Conservation (phyloP, 805 yeast species). For the Nakazawaea ernobii region DNA sequence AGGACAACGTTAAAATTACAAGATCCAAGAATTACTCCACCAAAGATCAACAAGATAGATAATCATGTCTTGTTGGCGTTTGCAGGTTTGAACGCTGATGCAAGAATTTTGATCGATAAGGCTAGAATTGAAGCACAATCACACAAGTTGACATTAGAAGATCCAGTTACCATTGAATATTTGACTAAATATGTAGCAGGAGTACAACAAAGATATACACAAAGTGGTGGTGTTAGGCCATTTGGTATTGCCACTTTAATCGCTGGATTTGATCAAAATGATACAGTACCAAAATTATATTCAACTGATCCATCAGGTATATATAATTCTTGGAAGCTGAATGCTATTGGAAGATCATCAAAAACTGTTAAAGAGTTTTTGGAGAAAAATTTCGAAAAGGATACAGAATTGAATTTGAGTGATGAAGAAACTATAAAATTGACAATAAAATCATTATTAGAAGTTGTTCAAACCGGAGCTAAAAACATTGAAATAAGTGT, state of each 20-base stretch:
- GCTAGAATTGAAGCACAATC: constrained; percentile 97
- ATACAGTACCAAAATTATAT: constrained; percentile 72
- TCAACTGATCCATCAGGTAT: constrained; percentile 98
- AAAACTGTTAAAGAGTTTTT: constrained; percentile 94
- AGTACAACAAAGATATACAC: constrained; percentile 94
- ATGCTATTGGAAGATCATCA: constrained; percentile 90
- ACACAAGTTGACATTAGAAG: constrained; percentile 89
- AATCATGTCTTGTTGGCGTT: constrained; percentile 87
- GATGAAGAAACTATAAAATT: constrained; percentile 72
- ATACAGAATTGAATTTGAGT: constrained; percentile 48
- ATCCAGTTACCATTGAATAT: constrained; percentile 87
- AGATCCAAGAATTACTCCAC: constrained; percentile 94
- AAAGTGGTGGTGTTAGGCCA: constrained; percentile 97
- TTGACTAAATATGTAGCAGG: constrained; percentile 96
- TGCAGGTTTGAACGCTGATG: constrained; percentile 98
- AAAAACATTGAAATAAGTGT: constrained; percentile 91
- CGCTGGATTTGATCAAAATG: constrained; percentile 92
- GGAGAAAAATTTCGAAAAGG: constrained; percentile 68
- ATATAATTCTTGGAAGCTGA: constrained; percentile 96
- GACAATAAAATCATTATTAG: constrained; percentile 81
- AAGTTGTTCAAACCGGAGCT: constrained; percentile 97
- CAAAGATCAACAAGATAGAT: constrained; percentile 88
- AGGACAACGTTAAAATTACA: constrained; percentile 92
- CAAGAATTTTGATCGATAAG: constrained; percentile 87
- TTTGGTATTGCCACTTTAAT: constrained; percentile 93